A percentile compares a stretch with the other conserved stretches of the same genome.
Evolutionary conservation across 2,329 filamentous ascomycete species (phyloP).

Genomic region (Fusarium irregulare): DNA sequence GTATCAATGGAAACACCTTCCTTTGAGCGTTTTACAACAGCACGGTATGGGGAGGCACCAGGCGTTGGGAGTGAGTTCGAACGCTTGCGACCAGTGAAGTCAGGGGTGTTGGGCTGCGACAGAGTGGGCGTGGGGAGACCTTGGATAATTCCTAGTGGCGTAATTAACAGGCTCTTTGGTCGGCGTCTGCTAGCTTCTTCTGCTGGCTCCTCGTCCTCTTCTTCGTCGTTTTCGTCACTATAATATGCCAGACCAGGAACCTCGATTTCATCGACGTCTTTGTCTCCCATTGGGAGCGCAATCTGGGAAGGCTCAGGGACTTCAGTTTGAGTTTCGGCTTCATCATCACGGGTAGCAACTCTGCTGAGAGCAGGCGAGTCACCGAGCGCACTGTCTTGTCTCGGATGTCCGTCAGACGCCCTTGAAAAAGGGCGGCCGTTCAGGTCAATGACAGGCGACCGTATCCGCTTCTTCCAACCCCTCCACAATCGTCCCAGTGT

Average conservation of each 20-base stretch:
- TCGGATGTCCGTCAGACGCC: slow-evolving; percentile 53
- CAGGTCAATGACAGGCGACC: slow-evolving; percentile 64
- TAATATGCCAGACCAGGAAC: slow-evolving; percentile 74
- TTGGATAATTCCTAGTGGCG: slow-evolving; percentile 36
- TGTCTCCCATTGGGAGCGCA: slow-evolving; percentile 73
- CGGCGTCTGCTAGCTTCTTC: slow-evolving; percentile 51
- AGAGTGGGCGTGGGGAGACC: slow-evolving; percentile 50
- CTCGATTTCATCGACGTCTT: slow-evolving; percentile 84
- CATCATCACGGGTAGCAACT: slow-evolving; percentile 46
- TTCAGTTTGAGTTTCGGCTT: slow-evolving; percentile 42
- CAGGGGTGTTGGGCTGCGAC: slow-evolving; percentile 52
- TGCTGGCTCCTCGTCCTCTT: slow-evolving; percentile 45
- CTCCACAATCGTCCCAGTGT: slow-evolving; percentile 92
- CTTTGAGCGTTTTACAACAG: slow-evolving; percentile 22
- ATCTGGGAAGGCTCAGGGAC: slow-evolving; percentile 58
- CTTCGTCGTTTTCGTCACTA: slow-evolving; percentile 70
- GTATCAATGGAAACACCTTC: slow-evolving; percentile 11
- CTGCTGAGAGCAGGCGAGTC: slow-evolving; percentile 51
- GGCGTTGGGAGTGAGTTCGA: slow-evolving; percentile 47
- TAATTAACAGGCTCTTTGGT: slow-evolving; percentile 58
- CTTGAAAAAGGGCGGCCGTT: slow-evolving; percentile 63
- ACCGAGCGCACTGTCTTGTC: slow-evolving; percentile 52
- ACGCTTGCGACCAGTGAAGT: slow-evolving; percentile 51
- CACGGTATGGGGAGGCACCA: slow-evolving; percentile 40
- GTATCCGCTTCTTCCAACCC: slow-evolving; percentile 89